phyloP scores from a whole-genome alignment of 202 grass and related monocot genomes.

The Panicum virgatum region DNA sequence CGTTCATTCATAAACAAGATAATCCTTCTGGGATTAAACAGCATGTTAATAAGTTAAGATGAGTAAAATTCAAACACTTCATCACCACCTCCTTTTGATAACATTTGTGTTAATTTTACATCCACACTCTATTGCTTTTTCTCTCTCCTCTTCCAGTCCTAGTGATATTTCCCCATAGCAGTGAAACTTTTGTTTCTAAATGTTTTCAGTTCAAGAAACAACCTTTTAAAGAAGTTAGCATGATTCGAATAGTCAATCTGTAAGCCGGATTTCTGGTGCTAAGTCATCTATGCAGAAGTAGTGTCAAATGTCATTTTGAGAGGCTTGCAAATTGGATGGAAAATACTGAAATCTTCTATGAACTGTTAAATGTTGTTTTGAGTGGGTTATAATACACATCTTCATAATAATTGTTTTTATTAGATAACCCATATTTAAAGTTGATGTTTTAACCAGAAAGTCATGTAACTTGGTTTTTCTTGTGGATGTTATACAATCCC shows the following conservation, averaged over 20 bases:
- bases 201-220: not conserved
- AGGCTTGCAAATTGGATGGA: not conserved
- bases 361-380: not conserved
- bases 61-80: slow-evolving; percentile 23
- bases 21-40: not conserved
- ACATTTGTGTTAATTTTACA: slow-evolving; percentile 5
- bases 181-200: not conserved
- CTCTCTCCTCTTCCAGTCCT: not conserved
- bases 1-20: not conserved
- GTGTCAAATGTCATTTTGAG: not conserved
- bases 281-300: slow-evolving; percentile 8
- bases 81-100: slow-evolving; percentile 3
- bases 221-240: slow-evolving; percentile 11
- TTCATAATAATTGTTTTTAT: slow-evolving; percentile 1
- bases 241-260: not conserved
- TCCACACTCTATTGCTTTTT: not conserved
- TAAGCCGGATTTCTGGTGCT: not conserved
- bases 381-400: not conserved
- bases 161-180: not conserved
- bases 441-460: not conserved
- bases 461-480: not conserved
- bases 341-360: not conserved
- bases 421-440: not conserved
- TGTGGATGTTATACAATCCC: slow-evolving; percentile 5
- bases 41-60: slow-evolving; percentile 3